Evolutionary conservation across 495 filamentous ascomycete genomes (phyloP).

Genomic region (Penicillium robsamsonii): DNA sequence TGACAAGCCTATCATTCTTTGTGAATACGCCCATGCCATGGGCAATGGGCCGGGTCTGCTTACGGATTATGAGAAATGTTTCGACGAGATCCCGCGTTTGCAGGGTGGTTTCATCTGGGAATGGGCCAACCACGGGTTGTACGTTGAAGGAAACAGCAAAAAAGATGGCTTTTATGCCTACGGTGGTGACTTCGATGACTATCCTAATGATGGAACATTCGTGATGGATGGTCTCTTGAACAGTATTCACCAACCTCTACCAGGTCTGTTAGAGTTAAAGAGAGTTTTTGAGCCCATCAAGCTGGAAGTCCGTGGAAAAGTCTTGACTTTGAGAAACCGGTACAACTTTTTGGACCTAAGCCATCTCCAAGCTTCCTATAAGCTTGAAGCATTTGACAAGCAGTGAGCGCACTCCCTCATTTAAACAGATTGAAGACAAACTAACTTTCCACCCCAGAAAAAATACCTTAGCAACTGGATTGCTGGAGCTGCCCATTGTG

Average conservation of each 20-base stretch:
- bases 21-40: slow-evolving; percentile 71
- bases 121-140: slow-evolving; percentile 69
- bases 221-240: slow-evolving; percentile 62
- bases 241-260: slow-evolving; percentile 55
- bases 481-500: slow-evolving; percentile 21
- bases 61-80: slow-evolving; percentile 62
- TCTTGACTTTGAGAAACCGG: slow-evolving; percentile 33
- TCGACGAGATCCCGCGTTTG: slow-evolving; percentile 53
- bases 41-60: slow-evolving; percentile 68
- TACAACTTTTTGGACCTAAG: slow-evolving; percentile 54
- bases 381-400: slow-evolving; percentile 23
- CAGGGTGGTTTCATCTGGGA: slow-evolving; percentile 75
- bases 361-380: slow-evolving; percentile 36
- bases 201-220: slow-evolving; percentile 61
- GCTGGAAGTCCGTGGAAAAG: slow-evolving; percentile 21
- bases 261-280: slow-evolving; percentile 57
- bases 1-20: slow-evolving; percentile 59
- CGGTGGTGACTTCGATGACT: slow-evolving; percentile 64
- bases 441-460: not conserved
- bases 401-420: slow-evolving; percentile 6
- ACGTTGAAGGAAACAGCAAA: slow-evolving; percentile 36
- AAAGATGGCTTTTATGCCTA: slow-evolving; percentile 54
- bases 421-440: too few species aligned
- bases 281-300: slow-evolving; percentile 59
- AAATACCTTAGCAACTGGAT: slow-evolving; percentile 15